Evolutionary conservation across 352 stramenopile genomes (phyloP), one percentile per base, ranked within the genome.

Genomic region (Halophytophthora batemanensis): DNA sequence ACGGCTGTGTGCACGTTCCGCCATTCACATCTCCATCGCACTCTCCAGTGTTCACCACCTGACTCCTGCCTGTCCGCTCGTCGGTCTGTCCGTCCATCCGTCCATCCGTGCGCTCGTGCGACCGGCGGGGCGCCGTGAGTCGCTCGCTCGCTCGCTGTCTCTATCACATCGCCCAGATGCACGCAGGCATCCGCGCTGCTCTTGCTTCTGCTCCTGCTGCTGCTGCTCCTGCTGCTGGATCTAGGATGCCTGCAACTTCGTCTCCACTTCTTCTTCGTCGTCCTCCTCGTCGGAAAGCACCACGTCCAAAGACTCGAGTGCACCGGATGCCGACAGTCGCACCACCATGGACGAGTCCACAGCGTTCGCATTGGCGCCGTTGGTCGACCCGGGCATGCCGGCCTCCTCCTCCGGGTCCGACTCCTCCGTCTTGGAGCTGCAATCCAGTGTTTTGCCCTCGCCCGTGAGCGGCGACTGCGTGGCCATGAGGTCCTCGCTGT

Each of bases 401-500:
- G 47, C 19, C 14, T 84, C 73, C 36, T 80, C 73, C 19, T 82
- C 73, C 15, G 59, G 56, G 12, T 84, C 73, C 12, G 70, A 79
- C 43, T 84, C 73, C 31, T 84, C 73, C n/a, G 68, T 79, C 59
- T 81, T 79, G 15, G 65, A 53, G 39, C 68, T 76, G 50, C 69
- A 65, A 55, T 83, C 72, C 52, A 84, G 52, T 59, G 49, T 36
- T 61, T 79, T 79, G 14, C 50, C 62, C 17, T 79, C 69, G 33
- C 51, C 56, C 11, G 48, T 48, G 46, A 73, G 58, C 41, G 39
- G 31, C 13, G 35, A 59, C n/a, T 55, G 43, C 15, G 66, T 56
- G 14, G 62, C 63, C 38, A 69, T 34, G 36, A 76, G 52, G 25
- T 87, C 78, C 49, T 89, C 83, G 18, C 61, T 87, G 59, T 92